Evolutionary conservation across 2,329 filamentous ascomycete species (phyloP).

Genomic region (Arthrobotrys sinensis): DNA sequence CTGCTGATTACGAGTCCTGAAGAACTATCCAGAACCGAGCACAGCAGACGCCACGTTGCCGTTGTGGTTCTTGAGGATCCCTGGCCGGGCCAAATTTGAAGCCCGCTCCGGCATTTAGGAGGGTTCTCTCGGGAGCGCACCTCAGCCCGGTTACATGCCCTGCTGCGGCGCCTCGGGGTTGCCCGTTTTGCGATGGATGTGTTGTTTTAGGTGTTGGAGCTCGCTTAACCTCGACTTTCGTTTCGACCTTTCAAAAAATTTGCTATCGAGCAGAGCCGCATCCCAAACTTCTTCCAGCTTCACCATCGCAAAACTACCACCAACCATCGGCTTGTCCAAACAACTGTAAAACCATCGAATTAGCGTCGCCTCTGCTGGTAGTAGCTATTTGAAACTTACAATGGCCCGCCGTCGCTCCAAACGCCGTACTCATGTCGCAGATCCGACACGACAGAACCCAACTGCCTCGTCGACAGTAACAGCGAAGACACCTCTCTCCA

Average conservation of each 20-base stretch:
- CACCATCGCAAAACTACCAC: background rate
- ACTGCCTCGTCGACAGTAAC: slow-evolving; percentile 68
- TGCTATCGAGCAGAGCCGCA: slow-evolving; percentile 38
- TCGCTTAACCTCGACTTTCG: slow-evolving; percentile 29
- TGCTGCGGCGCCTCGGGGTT: slow-evolving; percentile 5
- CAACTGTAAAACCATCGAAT: slow-evolving; percentile 12
- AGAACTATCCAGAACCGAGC: slow-evolving; percentile 13
- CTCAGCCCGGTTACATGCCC: background rate
- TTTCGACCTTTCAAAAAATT: slow-evolving; percentile 24
- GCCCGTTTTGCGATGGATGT: slow-evolving; percentile 18
- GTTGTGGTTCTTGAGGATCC: slow-evolving; percentile 20
- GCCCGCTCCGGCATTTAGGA: slow-evolving; percentile 24
- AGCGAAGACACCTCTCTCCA: slow-evolving; percentile 73
- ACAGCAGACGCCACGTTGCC: slow-evolving; percentile 25
- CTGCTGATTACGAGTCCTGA: slow-evolving; percentile 19
- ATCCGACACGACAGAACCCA: slow-evolving; percentile 74
- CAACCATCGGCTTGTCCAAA: slow-evolving; percentile 2
- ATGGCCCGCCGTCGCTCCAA: slow-evolving; percentile 89
- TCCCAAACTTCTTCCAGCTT: slow-evolving; percentile 23
- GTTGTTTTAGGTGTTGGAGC: slow-evolving; percentile 22
- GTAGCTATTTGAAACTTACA: slow-evolving; percentile 41
- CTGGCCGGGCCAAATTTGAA: slow-evolving; percentile 11
- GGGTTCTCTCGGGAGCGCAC: background rate
- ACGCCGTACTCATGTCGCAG: slow-evolving; percentile 84
- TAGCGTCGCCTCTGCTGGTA: slow-evolving; percentile 27